These are phyloP conservation scores for Pseudogymnoascus sp. DNA, from an alignment of 2,329 filamentous ascomycete species.

Conservation along the genomic window DNA sequence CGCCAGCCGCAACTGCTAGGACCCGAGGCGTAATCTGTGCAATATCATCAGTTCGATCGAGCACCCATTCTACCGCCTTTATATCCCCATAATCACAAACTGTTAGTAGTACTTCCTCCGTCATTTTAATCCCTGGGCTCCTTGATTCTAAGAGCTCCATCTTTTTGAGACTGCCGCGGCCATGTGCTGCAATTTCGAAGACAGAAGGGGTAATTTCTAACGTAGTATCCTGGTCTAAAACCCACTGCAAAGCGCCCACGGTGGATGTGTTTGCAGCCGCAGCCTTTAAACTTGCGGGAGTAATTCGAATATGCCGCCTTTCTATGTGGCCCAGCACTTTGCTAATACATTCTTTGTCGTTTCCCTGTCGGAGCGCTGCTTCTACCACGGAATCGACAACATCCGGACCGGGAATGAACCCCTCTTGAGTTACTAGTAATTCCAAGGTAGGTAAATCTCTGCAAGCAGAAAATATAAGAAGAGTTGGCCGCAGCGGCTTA, in stretches of 20 bases:
- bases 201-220: neutral
- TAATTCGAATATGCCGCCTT: neutral
- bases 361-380: neutral
- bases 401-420: neutral
- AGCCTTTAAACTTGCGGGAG: neutral
- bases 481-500: neutral
- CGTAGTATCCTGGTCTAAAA: neutral
- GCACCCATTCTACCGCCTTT: neutral
- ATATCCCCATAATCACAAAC: too few species aligned
- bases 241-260: neutral
- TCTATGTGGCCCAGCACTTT: neutral
- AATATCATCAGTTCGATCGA: neutral
- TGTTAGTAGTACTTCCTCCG: neutral
- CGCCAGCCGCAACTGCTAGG: neutral
- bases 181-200: neutral
- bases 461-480: neutral
- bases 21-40: neutral
- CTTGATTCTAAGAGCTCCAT: neutral
- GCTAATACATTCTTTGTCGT: neutral
- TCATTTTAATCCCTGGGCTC: neutral
- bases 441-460: neutral
- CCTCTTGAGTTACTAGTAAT: neutral
- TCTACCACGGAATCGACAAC: neutral
- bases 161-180: neutral
- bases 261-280: neutral